Conservation (phyloP, 106 monocot genomes). For the Allium fistulosum region DNA sequence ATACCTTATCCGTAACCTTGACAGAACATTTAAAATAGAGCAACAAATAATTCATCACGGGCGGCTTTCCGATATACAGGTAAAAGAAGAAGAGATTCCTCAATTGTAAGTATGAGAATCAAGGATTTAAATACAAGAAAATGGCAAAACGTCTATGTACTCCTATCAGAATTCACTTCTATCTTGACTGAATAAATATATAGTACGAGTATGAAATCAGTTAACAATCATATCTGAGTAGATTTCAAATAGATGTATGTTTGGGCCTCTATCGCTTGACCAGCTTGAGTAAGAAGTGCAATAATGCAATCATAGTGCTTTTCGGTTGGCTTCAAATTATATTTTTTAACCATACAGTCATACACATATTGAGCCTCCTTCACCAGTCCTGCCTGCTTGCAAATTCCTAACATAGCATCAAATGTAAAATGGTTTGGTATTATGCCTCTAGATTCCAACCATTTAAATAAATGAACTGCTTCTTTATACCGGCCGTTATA, state of each 20-base stretch:
- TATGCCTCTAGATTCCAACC: conserved; percentile 37
- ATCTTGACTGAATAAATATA: no score
- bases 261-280: conserved; percentile 43
- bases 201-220: no score
- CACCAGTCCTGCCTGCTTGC: conserved; percentile 30
- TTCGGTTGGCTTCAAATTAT: conserved; percentile 40
- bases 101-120: no score
- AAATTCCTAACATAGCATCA: conserved; percentile 45
- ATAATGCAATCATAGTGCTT: conserved; percentile 41
- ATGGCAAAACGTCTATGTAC: no score
- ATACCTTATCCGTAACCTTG: no score
- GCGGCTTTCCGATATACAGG: no score
- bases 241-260: conserved; percentile 43
- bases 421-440: conserved; percentile 68
- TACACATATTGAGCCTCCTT: conserved; percentile 52
- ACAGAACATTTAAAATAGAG: no score
- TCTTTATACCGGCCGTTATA: conserved; percentile 23
- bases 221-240: neutral
- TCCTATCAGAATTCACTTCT: no score
- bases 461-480: conserved; percentile 38
- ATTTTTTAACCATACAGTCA: conserved; percentile 43
- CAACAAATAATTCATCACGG: no score
- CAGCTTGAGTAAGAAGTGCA: conserved; percentile 27
- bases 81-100: no score
- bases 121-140: no score